Percentiles rank a stretch among this genome's conserved stretches.
Conservation (phyloP, 441 rosid species). For the Cnidoscolus chayamansa region DNA sequence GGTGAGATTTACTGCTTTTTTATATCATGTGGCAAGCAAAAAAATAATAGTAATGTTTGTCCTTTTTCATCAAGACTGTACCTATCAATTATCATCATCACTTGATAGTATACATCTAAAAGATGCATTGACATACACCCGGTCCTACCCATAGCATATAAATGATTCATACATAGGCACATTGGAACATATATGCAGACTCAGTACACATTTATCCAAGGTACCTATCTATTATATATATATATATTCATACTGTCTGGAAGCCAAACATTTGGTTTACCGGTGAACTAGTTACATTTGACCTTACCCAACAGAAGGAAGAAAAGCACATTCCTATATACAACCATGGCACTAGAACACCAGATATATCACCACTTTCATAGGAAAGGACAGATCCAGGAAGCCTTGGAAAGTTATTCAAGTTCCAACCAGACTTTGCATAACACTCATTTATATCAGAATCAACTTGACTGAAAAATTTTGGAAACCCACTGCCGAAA, state of each 20-base stretch:
- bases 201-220: too few relatives aligned
- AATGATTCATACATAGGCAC: background rate
- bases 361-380: constrained; percentile 95
- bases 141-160: background rate
- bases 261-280: constrained; percentile 19
- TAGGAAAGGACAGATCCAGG: constrained; percentile 84
- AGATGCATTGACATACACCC: background rate
- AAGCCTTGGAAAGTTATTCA: constrained; percentile 94
- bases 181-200: background rate
- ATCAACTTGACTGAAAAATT: constrained; percentile 40
- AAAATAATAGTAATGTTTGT: background rate
- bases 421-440: constrained; percentile 93
- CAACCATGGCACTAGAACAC: constrained; percentile 98
- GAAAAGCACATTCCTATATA: constrained; percentile 99
- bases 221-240: background rate
- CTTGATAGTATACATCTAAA: background rate
- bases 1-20: background rate
- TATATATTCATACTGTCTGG: background rate
- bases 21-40: background rate
- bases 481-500: constrained; percentile 99
- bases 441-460: constrained; percentile 51
- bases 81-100: constrained; percentile 1
- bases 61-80: background rate
- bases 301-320: constrained; percentile 98
- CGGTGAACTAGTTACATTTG: constrained; percentile 20